Base-by-base conservation (phyloP, 371 early-diverging fungal genomes). In the Haplosporangium sp. region DNA sequence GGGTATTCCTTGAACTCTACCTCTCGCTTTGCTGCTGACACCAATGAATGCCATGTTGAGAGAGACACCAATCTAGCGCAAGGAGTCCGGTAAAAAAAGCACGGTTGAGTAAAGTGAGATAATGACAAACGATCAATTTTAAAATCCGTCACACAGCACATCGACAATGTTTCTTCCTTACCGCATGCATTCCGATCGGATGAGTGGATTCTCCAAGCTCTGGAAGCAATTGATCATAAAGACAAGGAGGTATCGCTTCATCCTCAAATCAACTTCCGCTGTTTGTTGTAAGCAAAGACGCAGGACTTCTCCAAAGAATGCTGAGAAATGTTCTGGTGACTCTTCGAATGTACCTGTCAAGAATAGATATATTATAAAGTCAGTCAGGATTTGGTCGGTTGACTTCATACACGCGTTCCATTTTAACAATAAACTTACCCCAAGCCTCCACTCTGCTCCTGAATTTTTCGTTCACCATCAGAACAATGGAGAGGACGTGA, bases 391-490 rank as follows among this genome's bases (percentile, higher is more conserved):
- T 40, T 41, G 50, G 23, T 29, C 29, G 29, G 29, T 29, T 29
- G 29, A 29, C 29, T 29, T 29, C 29, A 29, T 29, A 29, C 29
- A 29, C 29, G 29, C 29, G 29, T 29, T 29, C 29, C 4, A 29
- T 29, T 29, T 42, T 12, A 46, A 20, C 50, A 8, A 23, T 48
- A 38, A 55, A 53, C 65, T 64, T 86, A 85, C 87, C 87, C 90
- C 90, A 91, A 5, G 85, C 83, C 13, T 87, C 63, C 45, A 91
- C 86, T 14, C 87, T 83, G 59, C 92, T 85, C 14, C 90, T 89
- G 68, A 86, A 87, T 82, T 96, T 96, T 73, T 96, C 96, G 77
- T 93, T 95, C n/a, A 95, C 81, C 81, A 95, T 85, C 47, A 95
- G 70, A 13, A 94, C 90, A n/a, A 96, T 91, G 6, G 95, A 91